Conservation (phyloP, 371 early-diverging fungal species). For the Mucor circinelloides region DNA sequence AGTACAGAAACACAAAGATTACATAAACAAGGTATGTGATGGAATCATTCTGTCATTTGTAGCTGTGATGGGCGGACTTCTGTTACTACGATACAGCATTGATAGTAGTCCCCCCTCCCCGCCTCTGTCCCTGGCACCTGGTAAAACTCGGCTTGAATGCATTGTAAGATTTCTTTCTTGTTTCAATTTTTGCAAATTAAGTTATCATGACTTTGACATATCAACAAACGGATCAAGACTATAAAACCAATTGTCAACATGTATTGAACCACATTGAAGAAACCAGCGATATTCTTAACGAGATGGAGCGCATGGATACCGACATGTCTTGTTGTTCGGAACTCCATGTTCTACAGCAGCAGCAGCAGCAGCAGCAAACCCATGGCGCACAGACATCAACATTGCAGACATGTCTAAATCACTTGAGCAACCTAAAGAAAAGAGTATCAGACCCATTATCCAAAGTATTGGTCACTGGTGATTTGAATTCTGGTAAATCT, state of each 20-base stretch:
- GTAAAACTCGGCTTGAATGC: no score
- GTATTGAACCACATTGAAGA: neutral
- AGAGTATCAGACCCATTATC: conserved; percentile 91
- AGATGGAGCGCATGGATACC: neutral
- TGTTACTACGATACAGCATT: no score
- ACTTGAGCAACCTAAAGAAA: conserved; percentile 78
- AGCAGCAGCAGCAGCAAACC: conserved; percentile 31
- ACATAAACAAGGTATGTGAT: no score
- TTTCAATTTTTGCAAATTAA: no score
- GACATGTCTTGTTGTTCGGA: neutral
- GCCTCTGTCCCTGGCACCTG: no score
- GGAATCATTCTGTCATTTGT: no score
- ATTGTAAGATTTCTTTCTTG: no score
- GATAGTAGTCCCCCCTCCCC: no score
- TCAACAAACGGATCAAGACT: neutral
- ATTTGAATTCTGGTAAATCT: conserved; percentile 96
- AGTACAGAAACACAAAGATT: no score
- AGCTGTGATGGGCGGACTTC: no score
- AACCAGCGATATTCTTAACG: neutral
- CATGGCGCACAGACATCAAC: conserved; percentile 66
- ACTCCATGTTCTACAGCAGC: neutral
- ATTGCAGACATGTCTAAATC: conserved; percentile 68
- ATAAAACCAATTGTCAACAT: neutral
- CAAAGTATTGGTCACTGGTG: conserved; percentile 95
- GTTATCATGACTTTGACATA: neutral